These are phyloP conservation scores for Pulveroboletus sp. DNA, from an alignment of 768 basidiomycete genomes.

Conservation along the genomic window DNA sequence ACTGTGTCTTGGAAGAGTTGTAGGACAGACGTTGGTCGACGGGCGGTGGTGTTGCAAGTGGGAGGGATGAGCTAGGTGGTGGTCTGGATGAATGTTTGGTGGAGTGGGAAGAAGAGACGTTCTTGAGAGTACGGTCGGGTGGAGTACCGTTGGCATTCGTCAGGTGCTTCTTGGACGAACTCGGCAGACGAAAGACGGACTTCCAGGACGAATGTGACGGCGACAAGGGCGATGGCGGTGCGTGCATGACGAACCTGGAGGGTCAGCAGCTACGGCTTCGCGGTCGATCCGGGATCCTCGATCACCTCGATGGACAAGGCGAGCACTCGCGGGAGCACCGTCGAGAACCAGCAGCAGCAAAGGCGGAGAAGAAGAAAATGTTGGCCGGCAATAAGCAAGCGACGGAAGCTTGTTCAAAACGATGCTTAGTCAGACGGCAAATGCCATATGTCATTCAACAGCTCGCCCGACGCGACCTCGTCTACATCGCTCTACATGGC, in stretches of 20 bases:
- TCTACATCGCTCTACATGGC: too few relatives aligned
- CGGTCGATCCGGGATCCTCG: constrained; percentile 23
- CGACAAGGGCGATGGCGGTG: constrained; percentile 19
- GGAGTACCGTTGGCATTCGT: constrained; percentile 35
- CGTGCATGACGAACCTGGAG: constrained; percentile 19
- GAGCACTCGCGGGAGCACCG: constrained; percentile 10
- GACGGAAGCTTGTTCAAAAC: constrained; percentile 1
- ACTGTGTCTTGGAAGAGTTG: constrained; percentile 73
- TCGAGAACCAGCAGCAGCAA: constrained; percentile 1
- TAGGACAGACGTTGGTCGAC: constrained; percentile 65
- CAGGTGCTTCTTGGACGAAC: constrained; percentile 56
- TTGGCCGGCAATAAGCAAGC: constrained; percentile 12
- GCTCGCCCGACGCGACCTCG: too few relatives aligned
- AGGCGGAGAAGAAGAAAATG: constrained; percentile 16
- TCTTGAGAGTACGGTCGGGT: constrained; percentile 41
- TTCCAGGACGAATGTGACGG: constrained; percentile 50
- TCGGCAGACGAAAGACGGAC: constrained; percentile 67
- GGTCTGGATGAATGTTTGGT: constrained; percentile 21
- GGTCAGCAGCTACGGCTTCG: constrained; percentile 9
- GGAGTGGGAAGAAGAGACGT: constrained; percentile 25
- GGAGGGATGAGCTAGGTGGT: constrained; percentile 45
- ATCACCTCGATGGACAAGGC: constrained; percentile 9
- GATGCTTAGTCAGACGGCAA: constrained; percentile 31
- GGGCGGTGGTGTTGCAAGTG: constrained; percentile 51
- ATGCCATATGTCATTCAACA: constrained; percentile 6